Conservation (phyloP, 2,329 filamentous ascomycete genomes). For the Botrytis aclada region DNA sequence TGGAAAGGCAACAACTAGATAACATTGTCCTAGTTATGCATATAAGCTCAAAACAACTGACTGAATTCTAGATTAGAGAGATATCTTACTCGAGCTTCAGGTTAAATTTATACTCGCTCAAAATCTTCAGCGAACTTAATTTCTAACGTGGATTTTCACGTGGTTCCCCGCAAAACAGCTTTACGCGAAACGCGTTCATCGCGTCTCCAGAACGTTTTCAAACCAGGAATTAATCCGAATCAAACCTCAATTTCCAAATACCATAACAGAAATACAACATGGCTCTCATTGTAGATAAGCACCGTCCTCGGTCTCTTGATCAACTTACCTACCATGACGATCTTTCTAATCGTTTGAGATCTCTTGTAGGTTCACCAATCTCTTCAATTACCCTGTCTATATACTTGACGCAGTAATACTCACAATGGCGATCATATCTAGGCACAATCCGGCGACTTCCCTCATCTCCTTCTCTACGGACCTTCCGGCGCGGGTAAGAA, state of each 20-base stretch:
- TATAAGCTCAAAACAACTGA: not conserved
- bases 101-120: not conserved
- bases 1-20: not conserved
- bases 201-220: constrained; percentile 14
- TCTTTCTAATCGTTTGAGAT: constrained; percentile 80
- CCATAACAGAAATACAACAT: constrained; percentile 40
- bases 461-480: constrained; percentile 94
- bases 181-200: constrained; percentile 18
- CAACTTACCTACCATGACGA: constrained; percentile 82
- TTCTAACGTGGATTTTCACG: not conserved
- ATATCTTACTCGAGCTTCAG: not conserved
- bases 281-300: constrained; percentile 70
- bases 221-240: not conserved
- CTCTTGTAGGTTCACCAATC: constrained; percentile 60
- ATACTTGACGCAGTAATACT: not conserved
- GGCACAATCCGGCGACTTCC: constrained; percentile 97
- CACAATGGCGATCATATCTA: constrained; percentile 40
- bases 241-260: not conserved
- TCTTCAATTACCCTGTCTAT: not conserved
- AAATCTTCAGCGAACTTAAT: not conserved
- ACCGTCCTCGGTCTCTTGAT: constrained; percentile 71
- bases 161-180: constrained; percentile 21
- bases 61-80: no score
- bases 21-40: not conserved
- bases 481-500: constrained; percentile 97